Evolutionary conservation across 345 rosid genomes (phyloP), one percentile per base, ranked within the genome.

Genomic region (Gynandropsis gynandra): DNA sequence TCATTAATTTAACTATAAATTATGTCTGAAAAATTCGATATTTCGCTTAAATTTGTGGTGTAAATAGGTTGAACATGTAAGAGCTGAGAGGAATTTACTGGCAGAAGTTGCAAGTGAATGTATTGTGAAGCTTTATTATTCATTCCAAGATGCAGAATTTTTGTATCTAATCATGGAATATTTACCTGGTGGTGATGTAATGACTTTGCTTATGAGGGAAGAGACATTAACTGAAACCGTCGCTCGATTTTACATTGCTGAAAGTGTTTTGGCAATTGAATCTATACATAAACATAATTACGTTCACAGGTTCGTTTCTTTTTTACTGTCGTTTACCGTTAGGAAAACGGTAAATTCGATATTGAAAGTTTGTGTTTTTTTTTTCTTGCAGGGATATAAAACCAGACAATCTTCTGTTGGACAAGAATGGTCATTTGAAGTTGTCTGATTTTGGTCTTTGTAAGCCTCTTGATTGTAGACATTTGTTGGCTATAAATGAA

Each of bases 391-490:
- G 96, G 76, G 98, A 90, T 72, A 86, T 90, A 65, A 90, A 90
- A 73, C 96, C 98, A 16, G 98, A 89, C 75, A 86, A 90, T 62
- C 84, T 90, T 51, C 65, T 90, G 47, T 62, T 90, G 80, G 98
- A 90, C 74, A 79, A 72, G 79, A 41, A 78, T 60, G 98, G 98
- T 53, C 98, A 86, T 62, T 72, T 81, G 86, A 86, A 78, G 81
- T 80, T 90, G 54, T 90, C 96, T 16, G 98, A 90, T 72, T 89
- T 90, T 77, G 98, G 96, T 72, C 90, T 90, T 56, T 90, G 98
- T 80, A 90, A 90, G 68, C 96, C 98, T 61, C 88, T 90, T 48
- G 92, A 86, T 64, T 81, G 90, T 65, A 65, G 88, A 58, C 72
- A 67, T 69, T 74, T 90, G 58, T 79, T 80, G 37, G 65, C 85